Evolutionary conservation across 176 grass and related monocot species (phyloP), one percentile per base, ranked within the genome.

Genomic region (Cenchrus americanus): DNA sequence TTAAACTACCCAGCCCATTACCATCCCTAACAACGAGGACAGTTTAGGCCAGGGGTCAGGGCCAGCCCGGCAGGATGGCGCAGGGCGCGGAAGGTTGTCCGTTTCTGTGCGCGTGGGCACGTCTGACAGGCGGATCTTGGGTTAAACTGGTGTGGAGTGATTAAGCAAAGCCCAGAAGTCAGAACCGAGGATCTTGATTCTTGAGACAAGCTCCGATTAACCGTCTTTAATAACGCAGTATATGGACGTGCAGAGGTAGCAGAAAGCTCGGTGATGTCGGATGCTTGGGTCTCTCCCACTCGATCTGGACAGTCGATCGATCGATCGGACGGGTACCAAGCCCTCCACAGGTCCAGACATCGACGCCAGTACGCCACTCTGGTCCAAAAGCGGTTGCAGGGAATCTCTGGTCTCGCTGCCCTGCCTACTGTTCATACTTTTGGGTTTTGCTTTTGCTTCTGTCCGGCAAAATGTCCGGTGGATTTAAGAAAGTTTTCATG

Each of bases 81-180:
- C 78, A 15, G 79, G 42, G 72, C 79, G 82, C 73, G 78, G 66
- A 86, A 68, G 84, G 69, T 69, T 90, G 89, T 84, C 80, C 34
- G 75, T 90, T 90, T 90, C 69, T 76, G 80, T 62, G 62, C 62
- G 10, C 1, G 47, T 66, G 50, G 75, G 62, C 19, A 50, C 51
- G 9, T 0, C 12, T n/a, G 62, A 62, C 73, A 79, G 73, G 24
- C 18, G 43, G 53, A 50, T 23, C 60, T 13, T 11, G 1, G 81
- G 54, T 78, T 86, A 82, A 86, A 61, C 42, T 67, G 59, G 52
- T 37, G 37, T 43, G 15, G 24, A 65, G 64, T 66, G 76, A 50
- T 75, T 60, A 81, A 87, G 13, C 22, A 7, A 14, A 5, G 26
- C 3, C 5, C 21, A 21, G 66, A 80, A 34, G 30, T 49, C 12